phyloP scores from a whole-genome alignment of 495 filamentous ascomycete species.

The Copromyces sp. region DNA sequence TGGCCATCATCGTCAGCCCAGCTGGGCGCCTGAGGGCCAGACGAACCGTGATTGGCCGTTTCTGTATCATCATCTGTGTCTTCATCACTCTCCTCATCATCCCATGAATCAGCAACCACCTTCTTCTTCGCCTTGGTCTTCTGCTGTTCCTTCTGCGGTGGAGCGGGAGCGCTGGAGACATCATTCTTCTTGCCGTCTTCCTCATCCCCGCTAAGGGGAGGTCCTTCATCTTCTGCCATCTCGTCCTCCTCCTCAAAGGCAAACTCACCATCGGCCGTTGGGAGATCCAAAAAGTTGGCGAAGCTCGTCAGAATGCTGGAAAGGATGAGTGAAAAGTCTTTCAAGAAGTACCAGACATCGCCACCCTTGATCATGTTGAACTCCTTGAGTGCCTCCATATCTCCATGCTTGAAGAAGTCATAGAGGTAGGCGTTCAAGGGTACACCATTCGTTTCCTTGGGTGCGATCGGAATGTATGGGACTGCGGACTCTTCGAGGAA shows the following conservation, averaged over 20 bases:
- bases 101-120: conserved; percentile 21
- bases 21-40: background rate
- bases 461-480: conserved; percentile 50
- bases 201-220: conserved; percentile 16
- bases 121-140: conserved; percentile 13
- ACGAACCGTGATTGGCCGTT: conserved; percentile 7
- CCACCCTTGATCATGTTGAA: conserved; percentile 51
- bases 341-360: conserved; percentile 58
- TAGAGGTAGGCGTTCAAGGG: conserved; percentile 60
- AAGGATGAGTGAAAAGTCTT: conserved; percentile 61
- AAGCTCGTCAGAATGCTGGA: conserved; percentile 54
- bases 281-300: conserved; percentile 30
- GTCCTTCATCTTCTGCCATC: conserved; percentile 32
- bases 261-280: conserved; percentile 25
- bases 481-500: conserved; percentile 64
- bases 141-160: background rate
- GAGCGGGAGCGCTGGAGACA: background rate
- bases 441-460: conserved; percentile 35
- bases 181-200: background rate
- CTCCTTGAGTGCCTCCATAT: conserved; percentile 39
- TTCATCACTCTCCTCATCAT: conserved; percentile 7
- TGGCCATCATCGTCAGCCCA: conserved; percentile 19
- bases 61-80: conserved; percentile 7
- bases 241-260: conserved; percentile 1
- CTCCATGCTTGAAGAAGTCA: conserved; percentile 67